phyloP scores from a whole-genome alignment of 169 alveolate genomes.

The Perkinsus olseni region DNA sequence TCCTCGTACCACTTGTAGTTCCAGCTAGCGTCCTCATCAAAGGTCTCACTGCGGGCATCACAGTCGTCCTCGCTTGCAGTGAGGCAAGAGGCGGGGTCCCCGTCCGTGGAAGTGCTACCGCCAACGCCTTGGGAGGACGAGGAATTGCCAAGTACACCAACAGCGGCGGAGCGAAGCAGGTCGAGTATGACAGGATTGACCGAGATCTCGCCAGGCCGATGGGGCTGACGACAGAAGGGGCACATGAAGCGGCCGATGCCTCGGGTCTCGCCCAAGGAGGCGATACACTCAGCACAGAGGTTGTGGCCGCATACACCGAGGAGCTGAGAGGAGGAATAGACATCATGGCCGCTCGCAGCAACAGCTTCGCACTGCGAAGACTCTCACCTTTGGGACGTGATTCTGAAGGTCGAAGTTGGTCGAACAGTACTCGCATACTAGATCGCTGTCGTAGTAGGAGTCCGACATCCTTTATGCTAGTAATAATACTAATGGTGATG shows the following conservation, averaged over 20 bases:
- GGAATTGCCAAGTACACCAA: not conserved
- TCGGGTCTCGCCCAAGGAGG: not conserved
- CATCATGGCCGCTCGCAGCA: not conserved
- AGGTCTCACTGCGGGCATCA: not conserved
- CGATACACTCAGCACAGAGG: not conserved
- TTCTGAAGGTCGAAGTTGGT: not conserved
- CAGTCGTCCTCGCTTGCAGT: not conserved
- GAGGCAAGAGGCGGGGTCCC: not conserved
- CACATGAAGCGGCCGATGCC: not conserved
- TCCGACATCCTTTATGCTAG: not conserved
- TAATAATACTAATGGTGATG: not conserved
- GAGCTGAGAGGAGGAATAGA: not conserved
- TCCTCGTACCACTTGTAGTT: not conserved
- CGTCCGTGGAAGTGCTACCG: not conserved
- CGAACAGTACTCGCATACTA: not conserved
- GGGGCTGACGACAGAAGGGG: not conserved
- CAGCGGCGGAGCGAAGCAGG: not conserved
- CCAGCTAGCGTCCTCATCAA: not conserved
- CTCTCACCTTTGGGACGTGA: not conserved
- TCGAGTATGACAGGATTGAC: not conserved
- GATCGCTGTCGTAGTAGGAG: not conserved
- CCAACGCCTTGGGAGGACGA: not conserved
- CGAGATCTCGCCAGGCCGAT: not conserved
- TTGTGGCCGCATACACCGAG: not conserved
- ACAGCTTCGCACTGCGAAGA: not conserved